Conservation (phyloP, 768 basidiomycete genomes). For the Xerocomellus chrysenteron region DNA sequence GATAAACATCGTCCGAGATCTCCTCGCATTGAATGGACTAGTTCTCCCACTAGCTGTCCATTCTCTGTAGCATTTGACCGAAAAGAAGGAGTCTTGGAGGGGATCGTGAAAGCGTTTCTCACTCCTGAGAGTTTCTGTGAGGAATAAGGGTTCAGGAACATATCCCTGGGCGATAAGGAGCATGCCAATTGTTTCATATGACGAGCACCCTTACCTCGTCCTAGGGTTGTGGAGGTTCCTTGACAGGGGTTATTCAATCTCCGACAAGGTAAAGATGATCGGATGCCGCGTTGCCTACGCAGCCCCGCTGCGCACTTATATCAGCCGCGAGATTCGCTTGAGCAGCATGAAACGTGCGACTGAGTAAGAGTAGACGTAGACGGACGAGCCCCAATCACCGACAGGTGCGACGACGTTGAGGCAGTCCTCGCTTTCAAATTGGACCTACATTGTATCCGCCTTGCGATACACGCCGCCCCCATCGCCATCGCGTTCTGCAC, state of each 20-base stretch:
- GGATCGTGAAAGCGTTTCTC: conserved; percentile 94
- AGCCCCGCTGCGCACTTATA: background rate
- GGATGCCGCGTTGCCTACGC: background rate
- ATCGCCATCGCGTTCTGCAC: conserved; percentile 5
- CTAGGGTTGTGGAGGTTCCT: conserved; percentile 51
- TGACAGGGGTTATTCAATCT: conserved; percentile 18
- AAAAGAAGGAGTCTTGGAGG: conserved; percentile 80
- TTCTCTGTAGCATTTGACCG: conserved; percentile 74
- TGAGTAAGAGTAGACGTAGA: background rate
- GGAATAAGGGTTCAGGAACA: conserved; percentile 83
- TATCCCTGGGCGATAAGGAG: conserved; percentile 74
- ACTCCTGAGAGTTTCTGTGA: conserved; percentile 78
- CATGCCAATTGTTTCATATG: conserved; percentile 88
- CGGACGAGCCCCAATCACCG: background rate
- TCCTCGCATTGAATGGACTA: conserved; percentile 46
- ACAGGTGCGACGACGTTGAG: background rate
- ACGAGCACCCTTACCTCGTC: conserved; percentile 83
- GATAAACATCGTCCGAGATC: conserved; percentile 64
- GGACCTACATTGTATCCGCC: background rate
- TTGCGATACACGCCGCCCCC: conserved; percentile 4
- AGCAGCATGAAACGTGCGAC: background rate
- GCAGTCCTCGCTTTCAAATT: background rate
- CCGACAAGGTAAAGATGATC: background rate
- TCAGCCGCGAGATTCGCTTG: background rate
- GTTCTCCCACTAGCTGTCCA: conserved; percentile 71